Evolutionary conservation across 129 eudicot species (phyloP).

Genomic region (Smallanthus sonchifolius): DNA sequence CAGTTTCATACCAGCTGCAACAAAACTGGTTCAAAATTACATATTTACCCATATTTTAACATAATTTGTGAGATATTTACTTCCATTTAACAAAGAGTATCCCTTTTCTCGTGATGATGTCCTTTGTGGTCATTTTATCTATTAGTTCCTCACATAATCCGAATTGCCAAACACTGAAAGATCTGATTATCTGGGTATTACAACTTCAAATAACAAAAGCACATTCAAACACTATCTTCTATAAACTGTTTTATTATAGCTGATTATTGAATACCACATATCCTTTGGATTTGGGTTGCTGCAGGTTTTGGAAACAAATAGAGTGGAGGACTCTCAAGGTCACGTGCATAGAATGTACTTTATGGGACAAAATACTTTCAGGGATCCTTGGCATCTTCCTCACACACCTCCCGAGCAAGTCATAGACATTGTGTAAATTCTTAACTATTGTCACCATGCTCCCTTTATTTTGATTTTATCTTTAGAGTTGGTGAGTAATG

Average conservation of each 20-base stretch:
- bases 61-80: neutral
- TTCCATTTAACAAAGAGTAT: neutral
- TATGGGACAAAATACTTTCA: constrained; percentile 88
- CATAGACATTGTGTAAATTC: constrained; percentile 72
- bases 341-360: constrained; percentile 95
- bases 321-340: constrained; percentile 92
- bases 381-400: constrained; percentile 95
- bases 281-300: constrained; percentile 9
- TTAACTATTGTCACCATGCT: neutral
- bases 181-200: neutral
- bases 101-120: neutral
- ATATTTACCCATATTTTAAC: neutral
- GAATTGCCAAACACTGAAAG: neutral
- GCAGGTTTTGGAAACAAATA: constrained; percentile 93
- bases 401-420: constrained; percentile 96
- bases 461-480: constrained; percentile 6
- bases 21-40: neutral
- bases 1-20: neutral
- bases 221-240: neutral
- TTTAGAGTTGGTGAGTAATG: neutral
- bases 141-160: neutral
- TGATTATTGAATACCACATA: neutral
- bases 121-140: neutral
- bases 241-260: neutral
- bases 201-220: constrained; percentile 1